phyloP scores from a whole-genome alignment of 2,329 filamentous ascomycete species.

The Macrophomina phaseolina region DNA sequence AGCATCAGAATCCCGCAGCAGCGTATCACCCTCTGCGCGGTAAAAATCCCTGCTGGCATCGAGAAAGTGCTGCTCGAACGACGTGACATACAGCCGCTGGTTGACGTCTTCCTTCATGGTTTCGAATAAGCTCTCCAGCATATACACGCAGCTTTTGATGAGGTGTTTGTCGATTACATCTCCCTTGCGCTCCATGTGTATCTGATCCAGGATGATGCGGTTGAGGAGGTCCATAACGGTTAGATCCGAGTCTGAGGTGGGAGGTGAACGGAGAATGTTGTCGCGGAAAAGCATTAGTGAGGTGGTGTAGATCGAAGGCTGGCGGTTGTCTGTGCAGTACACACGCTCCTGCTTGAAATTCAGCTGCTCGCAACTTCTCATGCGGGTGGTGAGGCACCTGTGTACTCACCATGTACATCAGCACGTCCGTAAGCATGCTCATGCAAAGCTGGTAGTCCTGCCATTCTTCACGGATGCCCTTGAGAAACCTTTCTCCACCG shows the following conservation, averaged over 20 bases:
- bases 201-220: conserved; percentile 84
- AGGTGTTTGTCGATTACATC: conserved; percentile 85
- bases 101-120: conserved; percentile 76
- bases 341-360: conserved; percentile 69
- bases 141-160: conserved; percentile 81
- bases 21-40: conserved; percentile 70
- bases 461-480: conserved; percentile 78
- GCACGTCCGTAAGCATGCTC: conserved; percentile 94
- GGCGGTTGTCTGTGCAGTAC: conserved; percentile 73
- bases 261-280: conserved; percentile 71
- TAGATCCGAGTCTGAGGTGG: conserved; percentile 49
- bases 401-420: conserved; percentile 84
- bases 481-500: conserved; percentile 82
- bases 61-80: conserved; percentile 82
- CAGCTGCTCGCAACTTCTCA: not conserved
- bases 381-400: too few relatives aligned
- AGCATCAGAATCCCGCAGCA: conserved; percentile 80
- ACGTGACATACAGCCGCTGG: conserved; percentile 80
- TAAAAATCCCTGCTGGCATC: conserved; percentile 76
- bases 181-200: conserved; percentile 89
- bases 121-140: conserved; percentile 90
- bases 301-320: conserved; percentile 79
- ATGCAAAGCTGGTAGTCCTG: conserved; percentile 89
- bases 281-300: conserved; percentile 90
- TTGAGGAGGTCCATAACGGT: conserved; percentile 77